Conservation (phyloP, 805 yeast genomes). For the Maudiozyma saulgeensis region DNA sequence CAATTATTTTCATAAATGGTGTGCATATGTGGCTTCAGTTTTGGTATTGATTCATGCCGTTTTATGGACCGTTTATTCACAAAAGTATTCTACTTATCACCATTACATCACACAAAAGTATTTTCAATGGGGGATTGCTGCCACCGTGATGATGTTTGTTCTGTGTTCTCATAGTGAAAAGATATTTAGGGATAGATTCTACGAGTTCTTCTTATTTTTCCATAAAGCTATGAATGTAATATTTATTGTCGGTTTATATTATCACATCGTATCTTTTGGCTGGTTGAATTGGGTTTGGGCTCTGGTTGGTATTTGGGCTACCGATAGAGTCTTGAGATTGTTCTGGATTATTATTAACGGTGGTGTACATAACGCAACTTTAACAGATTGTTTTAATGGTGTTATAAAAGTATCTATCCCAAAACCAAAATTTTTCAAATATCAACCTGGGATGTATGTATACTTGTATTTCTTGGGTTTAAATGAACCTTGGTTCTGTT, state of each 20-base stretch:
- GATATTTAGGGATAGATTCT: conserved; percentile 41
- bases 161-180: conserved; percentile 42
- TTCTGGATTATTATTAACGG: conserved; percentile 28
- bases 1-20: conserved; percentile 57
- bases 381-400: conserved; percentile 23
- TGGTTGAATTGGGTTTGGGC: conserved; percentile 44
- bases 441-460: conserved; percentile 47
- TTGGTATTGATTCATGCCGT: conserved; percentile 47
- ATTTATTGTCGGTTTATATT: conserved; percentile 47
- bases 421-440: conserved; percentile 39
- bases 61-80: conserved; percentile 42
- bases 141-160: conserved; percentile 35
- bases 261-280: conserved; percentile 45
- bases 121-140: conserved; percentile 40
- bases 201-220: conserved; percentile 50
- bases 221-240: conserved; percentile 49
- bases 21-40: conserved; percentile 43
- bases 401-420: conserved; percentile 34
- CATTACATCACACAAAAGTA: conserved; percentile 35
- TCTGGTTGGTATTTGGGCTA: conserved; percentile 38
- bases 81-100: conserved; percentile 28
- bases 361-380: conserved; percentile 18
- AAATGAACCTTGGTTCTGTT: conserved; percentile 39
- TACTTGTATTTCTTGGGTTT: conserved; percentile 49
- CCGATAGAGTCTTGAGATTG: conserved; percentile 43